Base-by-base conservation (phyloP, 2,329 filamentous ascomycete species). In the Pseudogymnoascus sp. region DNA sequence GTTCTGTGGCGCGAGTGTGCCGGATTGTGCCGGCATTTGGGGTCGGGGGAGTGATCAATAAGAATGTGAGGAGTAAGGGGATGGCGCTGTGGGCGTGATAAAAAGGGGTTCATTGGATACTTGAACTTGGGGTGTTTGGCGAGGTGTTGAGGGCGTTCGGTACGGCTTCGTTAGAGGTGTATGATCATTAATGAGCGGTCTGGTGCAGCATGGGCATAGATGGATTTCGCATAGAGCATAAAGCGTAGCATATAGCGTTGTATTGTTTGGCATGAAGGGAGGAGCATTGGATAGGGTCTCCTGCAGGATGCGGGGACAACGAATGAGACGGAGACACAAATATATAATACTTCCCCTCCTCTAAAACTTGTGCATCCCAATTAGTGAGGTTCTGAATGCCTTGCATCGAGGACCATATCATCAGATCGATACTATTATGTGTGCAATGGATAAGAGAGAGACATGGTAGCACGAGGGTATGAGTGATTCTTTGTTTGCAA, bases 11-110 rank as follows among this genome's bases (percentile, higher is more conserved):
- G 25, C 78, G 92, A 61, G 88, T 96, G 75, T 89, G 89, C 64
- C 83, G 92, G 70, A 96, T 96, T 68, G 82, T 96, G 2, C 92
- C 92, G 16, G 92, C 92, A 0, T 96, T 93, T 78, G 92, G 92
- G 1, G 81, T 96, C 11, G 92, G 92, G 0, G 92, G 92, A 0
- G 90, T 96, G 9, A 88, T 94, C 9, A 96, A 96, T 75, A 82
- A 81, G 64, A 86, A 89, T 70, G 79, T 93, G 49, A 81, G 92
- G 68, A 79, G 77, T 70, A 78, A 72, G 61, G 72, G 93, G 68
- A 92, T 96, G 87, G 78, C 77, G 67, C 80, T 73, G 68, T 71
- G 90, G 63, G 81, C 82, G 5, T 63, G 45, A 39, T 35, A 11
- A 33, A 12, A 16, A 22, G 25, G 28, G 45, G 14, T 19, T 33